Conservation (phyloP, 306 rosid species). For the Canavalia ensiformis region DNA sequence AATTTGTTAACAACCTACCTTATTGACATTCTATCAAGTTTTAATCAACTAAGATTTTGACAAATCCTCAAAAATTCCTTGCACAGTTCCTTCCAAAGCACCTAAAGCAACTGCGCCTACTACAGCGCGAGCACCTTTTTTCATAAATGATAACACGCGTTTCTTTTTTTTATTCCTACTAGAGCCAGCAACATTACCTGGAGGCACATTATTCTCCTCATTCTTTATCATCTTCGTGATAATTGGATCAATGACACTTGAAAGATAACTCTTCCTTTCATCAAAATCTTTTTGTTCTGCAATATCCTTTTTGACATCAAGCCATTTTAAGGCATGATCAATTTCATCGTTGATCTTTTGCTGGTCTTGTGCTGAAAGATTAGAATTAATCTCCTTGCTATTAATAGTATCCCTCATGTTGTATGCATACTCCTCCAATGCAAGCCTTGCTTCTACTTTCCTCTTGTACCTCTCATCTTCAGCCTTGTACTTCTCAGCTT, state of each 20-base stretch:
- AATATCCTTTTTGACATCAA: not conserved
- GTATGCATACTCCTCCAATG: slow-evolving; percentile 50
- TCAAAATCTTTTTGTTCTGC: not conserved
- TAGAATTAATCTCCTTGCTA: slow-evolving; percentile 25
- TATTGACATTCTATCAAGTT: not conserved
- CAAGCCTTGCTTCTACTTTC: slow-evolving; percentile 45
- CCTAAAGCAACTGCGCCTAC: not conserved
- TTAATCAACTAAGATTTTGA: not conserved
- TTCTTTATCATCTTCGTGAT: not conserved
- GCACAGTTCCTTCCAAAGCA: not conserved
- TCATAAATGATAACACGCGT: not conserved
- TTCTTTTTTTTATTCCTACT: not conserved
- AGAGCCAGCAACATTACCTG: not conserved
- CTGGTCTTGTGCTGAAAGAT: not conserved
- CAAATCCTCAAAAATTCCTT: not conserved
- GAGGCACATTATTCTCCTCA: not conserved
- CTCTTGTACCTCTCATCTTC: slow-evolving; percentile 55
- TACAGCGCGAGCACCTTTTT: not conserved
- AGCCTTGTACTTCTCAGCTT: slow-evolving; percentile 51
- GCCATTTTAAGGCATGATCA: not conserved
- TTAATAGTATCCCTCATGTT: slow-evolving; percentile 48
- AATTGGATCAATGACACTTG: not conserved
- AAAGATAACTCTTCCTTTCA: not conserved
- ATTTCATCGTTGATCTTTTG: not conserved
- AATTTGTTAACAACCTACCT: not conserved